Evolutionary conservation across 768 basidiomycete genomes (phyloP), one percentile per base, ranked within the genome.

Genomic region (Macrolepiota albuminosa): DNA sequence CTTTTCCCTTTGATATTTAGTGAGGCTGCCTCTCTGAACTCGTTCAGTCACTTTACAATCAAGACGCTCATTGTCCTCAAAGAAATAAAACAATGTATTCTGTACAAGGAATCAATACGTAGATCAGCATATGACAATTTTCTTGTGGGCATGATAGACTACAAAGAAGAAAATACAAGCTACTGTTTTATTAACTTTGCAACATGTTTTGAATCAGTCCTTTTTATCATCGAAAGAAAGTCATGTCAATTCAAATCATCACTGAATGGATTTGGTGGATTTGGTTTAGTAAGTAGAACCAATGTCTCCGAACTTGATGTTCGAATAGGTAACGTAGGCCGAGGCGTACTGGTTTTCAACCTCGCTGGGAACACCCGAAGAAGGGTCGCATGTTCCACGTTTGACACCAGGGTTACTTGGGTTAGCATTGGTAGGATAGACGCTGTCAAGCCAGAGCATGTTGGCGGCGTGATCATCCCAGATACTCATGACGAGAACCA

Each of bases 391-490:
- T 11, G 26, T 42, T 31, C 53, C 53, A 31, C 53, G 53, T 7
- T 6, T 31, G 53, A 54, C 13, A 40, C 53, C 39, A 31, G 53
- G 53, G 18, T 54, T 9, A 10, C 1, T 31, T n/a, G 53, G 29
- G 46, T 64, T 56, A 36, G 14, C 64, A 33, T 62, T 50, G 33
- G 54, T 33, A 57, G 78, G 71, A 72, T 74, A 75, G 69, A 63
- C 10, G 54, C 60, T 59, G 55, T 70, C 70, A 59, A 71, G 63
- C 70, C 70, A 71, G 54, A 67, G 59, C 69, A 71, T 70, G 57
- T 67, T 62, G 56, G 64, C 66, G 36, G 64, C 72, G 62, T 77
- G 68, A 71, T 79, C 78, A 65, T 77, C 78, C 77, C 77, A 77
- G 57, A 80, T 61, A 51, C 65, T 69, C 63, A 80, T 64, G 54